A percentile compares a stretch with the other conserved stretches of the same genome.
phyloP scores from a whole-genome alignment of 805 yeast species.

The Kazachstania bromeliacearum region DNA sequence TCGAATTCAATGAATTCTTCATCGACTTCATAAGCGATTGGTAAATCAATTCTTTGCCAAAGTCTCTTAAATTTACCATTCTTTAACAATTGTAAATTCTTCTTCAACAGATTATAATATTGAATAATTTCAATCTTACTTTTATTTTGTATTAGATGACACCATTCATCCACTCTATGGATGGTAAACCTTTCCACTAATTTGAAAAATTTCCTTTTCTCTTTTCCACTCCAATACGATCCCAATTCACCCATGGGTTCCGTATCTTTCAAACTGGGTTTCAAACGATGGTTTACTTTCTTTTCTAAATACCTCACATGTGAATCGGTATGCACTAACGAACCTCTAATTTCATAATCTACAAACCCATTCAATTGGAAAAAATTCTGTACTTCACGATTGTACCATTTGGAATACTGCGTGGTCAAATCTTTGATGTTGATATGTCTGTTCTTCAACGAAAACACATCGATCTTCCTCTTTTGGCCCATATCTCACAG shows the following conservation, averaged over 20 bases:
- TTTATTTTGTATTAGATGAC: slow-evolving; percentile 12
- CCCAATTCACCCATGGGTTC: slow-evolving; percentile 14
- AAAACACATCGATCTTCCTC: slow-evolving; percentile 1
- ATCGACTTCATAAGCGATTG: slow-evolving; percentile 29
- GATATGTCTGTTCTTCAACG: neutral
- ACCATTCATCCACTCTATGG: slow-evolving; percentile 28
- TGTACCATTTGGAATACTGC: slow-evolving; percentile 5
- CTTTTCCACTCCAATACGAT: slow-evolving; percentile 20
- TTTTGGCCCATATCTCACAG: slow-evolving; percentile 1
- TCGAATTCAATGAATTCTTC: slow-evolving; percentile 21
- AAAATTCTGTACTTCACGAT: slow-evolving; percentile 4
- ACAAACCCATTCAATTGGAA: slow-evolving; percentile 1
- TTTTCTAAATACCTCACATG: slow-evolving; percentile 4
- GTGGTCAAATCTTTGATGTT: neutral
- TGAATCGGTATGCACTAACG: slow-evolving; percentile 4
- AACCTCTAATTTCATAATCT: slow-evolving; percentile 7
- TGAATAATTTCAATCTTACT: slow-evolving; percentile 22
- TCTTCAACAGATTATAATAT: slow-evolving; percentile 19
- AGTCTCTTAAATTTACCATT: slow-evolving; percentile 11
- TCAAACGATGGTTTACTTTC: neutral
- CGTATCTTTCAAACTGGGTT: slow-evolving; percentile 2
- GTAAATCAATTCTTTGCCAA: slow-evolving; percentile 16
- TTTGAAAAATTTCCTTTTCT: slow-evolving; percentile 26
- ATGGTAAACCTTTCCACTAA: slow-evolving; percentile 24
- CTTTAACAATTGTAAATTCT: slow-evolving; percentile 14